phyloP scores from a whole-genome alignment of 495 filamentous ascomycete genomes.

The Immersiella caudata region DNA sequence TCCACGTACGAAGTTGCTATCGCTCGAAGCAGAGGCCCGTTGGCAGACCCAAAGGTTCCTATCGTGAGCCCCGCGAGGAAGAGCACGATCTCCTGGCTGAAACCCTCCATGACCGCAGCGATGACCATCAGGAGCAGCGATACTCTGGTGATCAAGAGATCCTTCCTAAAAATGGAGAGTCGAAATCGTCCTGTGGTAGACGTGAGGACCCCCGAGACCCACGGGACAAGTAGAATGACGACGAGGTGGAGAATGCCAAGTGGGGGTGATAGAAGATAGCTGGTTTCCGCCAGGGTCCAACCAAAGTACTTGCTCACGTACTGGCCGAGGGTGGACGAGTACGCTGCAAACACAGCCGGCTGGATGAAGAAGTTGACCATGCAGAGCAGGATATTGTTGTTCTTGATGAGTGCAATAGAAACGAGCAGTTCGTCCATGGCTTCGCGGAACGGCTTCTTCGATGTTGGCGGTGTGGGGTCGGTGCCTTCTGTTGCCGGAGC shows the following conservation, averaged over 20 bases:
- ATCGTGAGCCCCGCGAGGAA: conserved; percentile 59
- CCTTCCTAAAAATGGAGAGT: conserved; percentile 49
- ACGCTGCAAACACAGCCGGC: conserved; percentile 51
- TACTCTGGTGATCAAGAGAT: conserved; percentile 54
- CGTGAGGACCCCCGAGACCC: conserved; percentile 41
- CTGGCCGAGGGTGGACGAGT: conserved; percentile 52
- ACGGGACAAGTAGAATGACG: conserved; percentile 54
- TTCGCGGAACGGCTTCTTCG: conserved; percentile 7
- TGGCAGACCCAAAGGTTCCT: conserved; percentile 58
- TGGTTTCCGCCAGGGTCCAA: conserved; percentile 58
- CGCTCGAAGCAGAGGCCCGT: conserved; percentile 46
- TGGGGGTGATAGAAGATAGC: conserved; percentile 53
- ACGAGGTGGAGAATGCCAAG: conserved; percentile 54
- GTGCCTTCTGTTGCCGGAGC: conserved; percentile 13
- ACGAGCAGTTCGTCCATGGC: conserved; percentile 20
- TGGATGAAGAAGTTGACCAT: conserved; percentile 57
- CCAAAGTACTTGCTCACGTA: conserved; percentile 61
- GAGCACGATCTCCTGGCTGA: conserved; percentile 50
- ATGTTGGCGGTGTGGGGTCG: not conserved
- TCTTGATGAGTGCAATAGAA: conserved; percentile 28
- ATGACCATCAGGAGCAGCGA: conserved; percentile 48
- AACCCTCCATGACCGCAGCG: conserved; percentile 29
- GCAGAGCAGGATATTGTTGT: conserved; percentile 40
- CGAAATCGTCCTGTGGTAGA: conserved; percentile 32
- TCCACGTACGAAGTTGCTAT: conserved; percentile 57